Conservation (phyloP, 192 early-diverging fungal genomes). For the Coemansia sp. region DNA sequence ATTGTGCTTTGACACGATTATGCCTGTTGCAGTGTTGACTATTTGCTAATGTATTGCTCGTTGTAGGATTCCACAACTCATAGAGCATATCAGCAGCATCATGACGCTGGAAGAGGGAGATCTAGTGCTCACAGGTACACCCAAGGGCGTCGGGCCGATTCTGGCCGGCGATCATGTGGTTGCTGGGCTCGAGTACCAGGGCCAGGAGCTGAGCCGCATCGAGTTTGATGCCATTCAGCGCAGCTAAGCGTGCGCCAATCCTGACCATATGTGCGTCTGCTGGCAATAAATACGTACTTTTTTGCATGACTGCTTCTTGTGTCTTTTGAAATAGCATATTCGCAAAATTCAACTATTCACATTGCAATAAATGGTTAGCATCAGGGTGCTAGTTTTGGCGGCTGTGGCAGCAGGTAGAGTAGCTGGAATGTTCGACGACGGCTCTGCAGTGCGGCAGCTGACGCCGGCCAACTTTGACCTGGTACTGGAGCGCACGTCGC, state of each 20-base stretch:
- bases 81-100: slow-evolving; percentile 77
- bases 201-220: slow-evolving; percentile 45
- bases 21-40: neutral
- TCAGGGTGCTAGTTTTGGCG: slow-evolving; percentile 3
- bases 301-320: neutral
- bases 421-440: slow-evolving; percentile 56
- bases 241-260: neutral
- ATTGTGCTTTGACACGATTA: neutral
- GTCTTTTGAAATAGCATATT: neutral
- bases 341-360: neutral
- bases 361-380: neutral
- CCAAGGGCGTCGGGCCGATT: slow-evolving; percentile 84
- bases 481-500: slow-evolving; percentile 59
- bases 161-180: slow-evolving; percentile 73
- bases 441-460: slow-evolving; percentile 61
- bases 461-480: slow-evolving; percentile 62
- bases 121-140: slow-evolving; percentile 89
- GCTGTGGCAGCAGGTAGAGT: slow-evolving; percentile 11
- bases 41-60: neutral
- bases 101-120: slow-evolving; percentile 91
- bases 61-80: slow-evolving; percentile 70
- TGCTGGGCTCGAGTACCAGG: slow-evolving; percentile 61
- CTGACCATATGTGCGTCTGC: neutral
- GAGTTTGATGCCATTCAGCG: slow-evolving; percentile 40
- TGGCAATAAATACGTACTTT: too few relatives aligned